phyloP scores from a whole-genome alignment of 2,329 filamentous ascomycete species.

The Trichoderma breve region DNA sequence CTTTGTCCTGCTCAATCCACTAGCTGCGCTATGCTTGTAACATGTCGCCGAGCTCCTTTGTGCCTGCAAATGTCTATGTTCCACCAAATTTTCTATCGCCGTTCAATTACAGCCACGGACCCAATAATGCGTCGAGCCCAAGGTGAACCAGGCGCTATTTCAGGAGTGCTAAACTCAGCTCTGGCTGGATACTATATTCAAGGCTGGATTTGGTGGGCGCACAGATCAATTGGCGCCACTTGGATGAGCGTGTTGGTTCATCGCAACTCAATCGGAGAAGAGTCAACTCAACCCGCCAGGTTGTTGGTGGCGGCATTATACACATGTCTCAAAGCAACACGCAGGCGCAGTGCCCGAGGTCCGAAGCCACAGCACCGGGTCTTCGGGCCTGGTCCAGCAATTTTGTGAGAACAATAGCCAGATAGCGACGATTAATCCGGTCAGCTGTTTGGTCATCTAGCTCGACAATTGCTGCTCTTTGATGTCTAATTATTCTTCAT shows the following conservation, averaged over 20 bases:
- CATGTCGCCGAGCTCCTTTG: not conserved
- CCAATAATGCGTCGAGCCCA: not conserved
- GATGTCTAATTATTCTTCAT: not conserved
- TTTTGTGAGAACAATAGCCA: slow-evolving; percentile 5
- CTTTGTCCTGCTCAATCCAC: not conserved
- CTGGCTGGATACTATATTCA: not conserved
- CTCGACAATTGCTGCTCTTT: not conserved
- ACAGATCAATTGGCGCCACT: slow-evolving; percentile 20
- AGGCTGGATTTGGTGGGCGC: slow-evolving; percentile 18
- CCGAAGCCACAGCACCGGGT: not conserved
- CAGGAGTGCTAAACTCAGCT: not conserved
- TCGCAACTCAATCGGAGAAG: not conserved
- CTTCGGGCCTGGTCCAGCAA: not conserved
- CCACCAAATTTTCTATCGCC: not conserved
- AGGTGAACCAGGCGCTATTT: not conserved
- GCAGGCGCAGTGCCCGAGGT: not conserved
- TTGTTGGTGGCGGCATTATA: slow-evolving; percentile 10
- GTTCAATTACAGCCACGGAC: not conserved
- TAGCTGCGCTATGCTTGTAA: not conserved
- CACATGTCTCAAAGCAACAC: not conserved
- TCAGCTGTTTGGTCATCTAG: not conserved
- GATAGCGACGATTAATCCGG: not conserved
- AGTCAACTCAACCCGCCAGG: not conserved
- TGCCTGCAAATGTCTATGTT: not conserved
- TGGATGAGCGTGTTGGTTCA: slow-evolving; percentile 17